Percentiles rank a stretch among this genome's conserved stretches.
Conservation (phyloP, 2,329 filamentous ascomycete species). For the Sphaerulina musiva region DNA sequence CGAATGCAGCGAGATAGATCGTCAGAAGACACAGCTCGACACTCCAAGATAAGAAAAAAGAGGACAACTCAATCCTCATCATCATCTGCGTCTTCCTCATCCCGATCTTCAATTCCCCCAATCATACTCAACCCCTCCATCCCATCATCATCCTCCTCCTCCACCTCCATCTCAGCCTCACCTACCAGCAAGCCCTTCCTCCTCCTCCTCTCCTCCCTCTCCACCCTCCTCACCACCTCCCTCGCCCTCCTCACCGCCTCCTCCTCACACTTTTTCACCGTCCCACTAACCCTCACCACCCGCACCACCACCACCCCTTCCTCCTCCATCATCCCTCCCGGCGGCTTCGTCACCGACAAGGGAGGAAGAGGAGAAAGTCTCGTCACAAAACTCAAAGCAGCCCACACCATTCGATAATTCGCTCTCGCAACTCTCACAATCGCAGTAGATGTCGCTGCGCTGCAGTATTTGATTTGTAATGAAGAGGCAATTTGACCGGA, state of each 20-base stretch:
- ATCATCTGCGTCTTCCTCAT: slow-evolving; percentile 41
- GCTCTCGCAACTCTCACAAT: slow-evolving; percentile 79
- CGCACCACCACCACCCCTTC: slow-evolving; percentile 57
- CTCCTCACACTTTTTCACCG: slow-evolving; percentile 85
- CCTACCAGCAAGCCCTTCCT: not conserved
- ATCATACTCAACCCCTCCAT: slow-evolving; percentile 40
- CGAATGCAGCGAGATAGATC: no score
- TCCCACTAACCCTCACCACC: slow-evolving; percentile 83
- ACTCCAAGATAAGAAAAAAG: not conserved
- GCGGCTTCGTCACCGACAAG: no score
- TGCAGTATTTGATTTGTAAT: slow-evolving; percentile 88
- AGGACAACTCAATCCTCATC: slow-evolving; percentile 8
- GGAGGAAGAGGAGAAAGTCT: slow-evolving; percentile 39
- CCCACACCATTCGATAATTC: slow-evolving; percentile 84
- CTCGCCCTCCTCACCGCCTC: slow-evolving; percentile 77
- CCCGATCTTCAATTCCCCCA: slow-evolving; percentile 42
- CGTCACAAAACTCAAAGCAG: slow-evolving; percentile 74
- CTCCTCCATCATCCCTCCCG: no score
- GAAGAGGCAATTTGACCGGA: slow-evolving; percentile 52
- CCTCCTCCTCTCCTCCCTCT: slow-evolving; percentile 37
- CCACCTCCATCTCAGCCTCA: not conserved
- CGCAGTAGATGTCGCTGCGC: slow-evolving; percentile 83
- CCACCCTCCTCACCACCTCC: slow-evolving; percentile 61
- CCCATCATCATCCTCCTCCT: slow-evolving; percentile 23
- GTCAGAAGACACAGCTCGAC: not conserved